Evolutionary conservation across 805 yeast species (phyloP), one percentile per base, ranked within the genome.

Genomic region (Saccharomycopsis javanensis): DNA sequence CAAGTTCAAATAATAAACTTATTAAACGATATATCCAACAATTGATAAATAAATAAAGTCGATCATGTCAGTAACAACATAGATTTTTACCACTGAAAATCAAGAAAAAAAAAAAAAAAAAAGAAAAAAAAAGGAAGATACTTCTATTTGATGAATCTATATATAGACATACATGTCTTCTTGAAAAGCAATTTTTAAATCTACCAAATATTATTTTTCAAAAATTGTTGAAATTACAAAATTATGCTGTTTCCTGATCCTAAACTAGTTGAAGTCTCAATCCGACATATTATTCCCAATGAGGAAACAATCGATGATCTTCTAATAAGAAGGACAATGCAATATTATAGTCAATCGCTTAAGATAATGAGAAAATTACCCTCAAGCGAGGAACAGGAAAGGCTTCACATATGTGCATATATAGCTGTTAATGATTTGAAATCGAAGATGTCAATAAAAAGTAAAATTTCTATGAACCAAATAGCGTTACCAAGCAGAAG

Each of bases 351-450:
- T 15, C 45, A 53, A 30, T 46, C 54, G 31, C 34, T 30, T 10
- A 45, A 50, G 33, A n/a, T 35, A 8, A 37, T 58, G 34, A 57
- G 60, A 6, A 52, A 27, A 2, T 66, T 85, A 23, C 75, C 79
- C 13, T 75, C 75, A 27, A 74, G 74, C 42, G 79, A 81, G 54
- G 91, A 86, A 61, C 71, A 78, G 1, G 89, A 88, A 1, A 71
- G 92, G 55, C 76, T 76, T 56, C 91, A 86, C 66, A 66, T 86
- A 11, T 82, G 89, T 66, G 86, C 89, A 4, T 79, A 71, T 60
- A 66, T 85, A 25, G 84, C 87, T 0, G 77, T 78, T 13, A 82
- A 81, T 57, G 74, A 74, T 60, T 74, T 78, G 48, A 70, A 71
- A 11, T 69, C 71, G 10, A 69, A 69, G 35, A 70, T 79, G 23